Base-by-base conservation (phyloP, 257 asterid genomes). In the Lithospermum erythrorhizon region DNA sequence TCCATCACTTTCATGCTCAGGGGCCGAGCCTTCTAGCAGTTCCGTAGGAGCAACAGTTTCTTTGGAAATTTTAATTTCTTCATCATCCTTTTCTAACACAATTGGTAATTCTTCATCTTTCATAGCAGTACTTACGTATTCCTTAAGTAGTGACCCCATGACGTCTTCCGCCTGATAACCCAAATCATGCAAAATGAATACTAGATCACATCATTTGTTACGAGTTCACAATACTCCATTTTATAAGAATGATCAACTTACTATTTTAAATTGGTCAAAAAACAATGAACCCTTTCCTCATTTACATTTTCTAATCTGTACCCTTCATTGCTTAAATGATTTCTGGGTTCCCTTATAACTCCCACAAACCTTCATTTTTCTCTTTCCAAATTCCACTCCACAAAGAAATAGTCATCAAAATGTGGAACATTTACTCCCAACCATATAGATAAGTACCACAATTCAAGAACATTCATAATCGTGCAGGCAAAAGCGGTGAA, bases 121-220 rank as follows among this genome's bases (percentile, higher is more conserved):
- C 19, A 65, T 58, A 58, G 91, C 74, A 66, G 68, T 63, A 59
- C 78, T 73, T 52, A 80, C 76, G 80, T 93, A 93, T 74, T 89
- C 86, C 74, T 82, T 93, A 89, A 93, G 78, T 75, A 93, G 78
- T 22, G 91, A 75, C 62, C 94, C 97, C 66, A 84, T 81, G 29
- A 89, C 91, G 73, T 86, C 87, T 74, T 93, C 99, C 27, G 99
- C 99, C 99, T 93, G 79, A 61, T 63, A 66, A 48, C 29, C 27
- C 20, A 30, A 54, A 51, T 58, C 32, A 17, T 41, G 35, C 29
- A 48, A 53, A 30, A 25, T 52, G 13, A 18, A 32, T 21, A 61
- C 18, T 18, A 41, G 49, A 10, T 16, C 22, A 53, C 22, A 16
- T 13, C 17, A 35, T 32, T 20, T 10, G 25, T 24, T 20, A 14